Conservation (phyloP, 2,329 filamentous ascomycete genomes). For the Zelopaecilomyces penicillatus region DNA sequence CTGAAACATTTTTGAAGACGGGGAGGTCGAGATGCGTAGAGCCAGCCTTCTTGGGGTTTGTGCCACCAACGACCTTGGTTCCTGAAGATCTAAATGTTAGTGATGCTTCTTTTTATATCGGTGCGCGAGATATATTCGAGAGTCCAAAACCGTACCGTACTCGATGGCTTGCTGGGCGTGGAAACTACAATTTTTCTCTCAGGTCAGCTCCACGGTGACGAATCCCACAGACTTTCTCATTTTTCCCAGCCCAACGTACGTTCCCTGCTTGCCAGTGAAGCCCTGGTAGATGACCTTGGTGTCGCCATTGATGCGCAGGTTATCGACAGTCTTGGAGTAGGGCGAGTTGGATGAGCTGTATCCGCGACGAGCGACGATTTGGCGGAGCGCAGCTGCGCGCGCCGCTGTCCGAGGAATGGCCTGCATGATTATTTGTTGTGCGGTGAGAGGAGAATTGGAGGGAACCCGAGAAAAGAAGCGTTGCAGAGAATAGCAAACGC, state of each 20-base stretch:
- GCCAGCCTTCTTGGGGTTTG: constrained; percentile 98
- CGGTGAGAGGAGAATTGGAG: constrained; percentile 8
- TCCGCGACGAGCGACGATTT: constrained; percentile 49
- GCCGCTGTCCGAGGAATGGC: constrained; percentile 63
- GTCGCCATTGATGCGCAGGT: constrained; percentile 85
- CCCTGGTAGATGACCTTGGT: constrained; percentile 97
- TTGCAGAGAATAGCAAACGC: constrained; percentile 7
- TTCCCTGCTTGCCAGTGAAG: constrained; percentile 96
- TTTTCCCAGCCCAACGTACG: constrained; percentile 46
- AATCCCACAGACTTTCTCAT: no score
- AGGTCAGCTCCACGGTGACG: no score
- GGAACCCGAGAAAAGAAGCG: constrained; percentile 1
- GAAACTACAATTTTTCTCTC: constrained; percentile 53
- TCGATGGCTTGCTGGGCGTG: constrained; percentile 97
- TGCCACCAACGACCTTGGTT: constrained; percentile 95
- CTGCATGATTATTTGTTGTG: constrained; percentile 58
- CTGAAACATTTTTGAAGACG: constrained; percentile 82
- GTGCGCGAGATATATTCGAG: constrained; percentile 11
- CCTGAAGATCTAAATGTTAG: constrained; percentile 42
- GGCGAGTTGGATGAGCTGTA: constrained; percentile 66
- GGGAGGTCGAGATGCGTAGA: constrained; percentile 80
- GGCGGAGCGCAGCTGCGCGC: constrained; percentile 62
- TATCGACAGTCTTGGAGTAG: constrained; percentile 67
- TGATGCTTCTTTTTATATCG: background rate
- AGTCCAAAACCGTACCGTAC: constrained; percentile 60